Conservation (phyloP, 2,329 filamentous ascomycete species). For the Neoarthrinium moseri region DNA sequence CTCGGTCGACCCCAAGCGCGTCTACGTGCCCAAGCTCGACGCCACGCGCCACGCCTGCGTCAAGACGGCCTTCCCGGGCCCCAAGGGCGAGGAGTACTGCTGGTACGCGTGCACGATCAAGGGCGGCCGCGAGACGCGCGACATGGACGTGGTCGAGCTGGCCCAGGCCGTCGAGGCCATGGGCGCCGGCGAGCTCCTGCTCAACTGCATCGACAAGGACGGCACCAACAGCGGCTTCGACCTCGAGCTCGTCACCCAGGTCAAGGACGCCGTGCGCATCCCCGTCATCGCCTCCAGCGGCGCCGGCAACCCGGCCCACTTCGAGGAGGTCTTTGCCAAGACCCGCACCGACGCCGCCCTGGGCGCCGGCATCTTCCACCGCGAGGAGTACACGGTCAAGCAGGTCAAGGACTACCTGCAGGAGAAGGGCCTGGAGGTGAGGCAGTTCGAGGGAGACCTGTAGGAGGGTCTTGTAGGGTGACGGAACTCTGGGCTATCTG, state of each 20-base stretch:
- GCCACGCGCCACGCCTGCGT: conserved; percentile 74
- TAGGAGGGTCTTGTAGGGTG: conserved; percentile 23
- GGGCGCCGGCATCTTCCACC: conserved; percentile 96
- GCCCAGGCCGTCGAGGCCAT: conserved; percentile 89
- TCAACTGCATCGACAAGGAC: conserved; percentile 98
- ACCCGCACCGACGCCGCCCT: conserved; percentile 89
- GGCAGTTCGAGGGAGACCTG: conserved; percentile 67
- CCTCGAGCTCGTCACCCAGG: conserved; percentile 82
- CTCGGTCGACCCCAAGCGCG: conserved; percentile 87
- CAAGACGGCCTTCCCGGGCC: conserved; percentile 66
- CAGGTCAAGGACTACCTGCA: conserved; percentile 86
- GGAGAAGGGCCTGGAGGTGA: conserved; percentile 71
- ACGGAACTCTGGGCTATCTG: too few species aligned
- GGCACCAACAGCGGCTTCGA: conserved; percentile 95
- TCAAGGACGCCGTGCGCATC: conserved; percentile 84
- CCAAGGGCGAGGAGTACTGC: conserved; percentile 75
- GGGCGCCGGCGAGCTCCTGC: conserved; percentile 89
- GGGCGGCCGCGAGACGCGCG: conserved; percentile 89
- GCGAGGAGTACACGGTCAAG: conserved; percentile 90
- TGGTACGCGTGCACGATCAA: conserved; percentile 99
- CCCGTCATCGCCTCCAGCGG: conserved; percentile 95
- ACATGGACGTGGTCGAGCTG: conserved; percentile 89
- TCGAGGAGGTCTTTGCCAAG: conserved; percentile 83
- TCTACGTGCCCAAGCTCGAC: conserved; percentile 74
- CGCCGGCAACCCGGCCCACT: conserved; percentile 84